Percentiles rank a stretch among this genome's conserved stretches.
Conservation (phyloP, 345 rosid species). For the Bruguiera gymnorhiza region DNA sequence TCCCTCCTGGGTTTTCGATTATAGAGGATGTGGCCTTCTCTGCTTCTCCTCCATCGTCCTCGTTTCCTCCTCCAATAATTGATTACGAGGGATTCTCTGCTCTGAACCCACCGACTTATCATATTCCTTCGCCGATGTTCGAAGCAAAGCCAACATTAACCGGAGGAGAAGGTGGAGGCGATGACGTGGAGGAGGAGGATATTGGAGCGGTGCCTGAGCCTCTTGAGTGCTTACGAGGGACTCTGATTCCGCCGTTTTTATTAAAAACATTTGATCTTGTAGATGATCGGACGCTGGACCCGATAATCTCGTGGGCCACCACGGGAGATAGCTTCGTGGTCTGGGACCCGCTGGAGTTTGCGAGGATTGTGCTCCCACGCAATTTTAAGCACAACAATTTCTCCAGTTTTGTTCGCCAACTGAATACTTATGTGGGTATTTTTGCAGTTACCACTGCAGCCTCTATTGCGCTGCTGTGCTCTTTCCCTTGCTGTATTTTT, state of each 20-base stretch:
- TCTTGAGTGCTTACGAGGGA: conserved; percentile 56
- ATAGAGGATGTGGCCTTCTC: conserved; percentile 28
- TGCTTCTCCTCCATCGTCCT: conserved; percentile 24
- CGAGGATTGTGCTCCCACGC: conserved; percentile 27
- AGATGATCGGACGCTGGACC: conserved; percentile 20
- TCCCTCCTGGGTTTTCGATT: conserved; percentile 27
- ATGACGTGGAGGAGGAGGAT: not conserved
- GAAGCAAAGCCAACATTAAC: conserved; percentile 12
- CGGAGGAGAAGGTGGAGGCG: not conserved
- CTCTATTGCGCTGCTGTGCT: conserved; percentile 33
- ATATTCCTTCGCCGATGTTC: not conserved
- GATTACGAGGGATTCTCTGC: conserved; percentile 23
- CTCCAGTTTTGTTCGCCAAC: conserved; percentile 37
- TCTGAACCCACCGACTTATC: not conserved
- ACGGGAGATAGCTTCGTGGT: conserved; percentile 30
- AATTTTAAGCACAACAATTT: conserved; percentile 37
- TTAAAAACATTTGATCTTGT: conserved; percentile 31
- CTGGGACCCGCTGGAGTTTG: conserved; percentile 29
- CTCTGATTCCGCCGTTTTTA: conserved; percentile 42
- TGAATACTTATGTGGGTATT: conserved; percentile 48
- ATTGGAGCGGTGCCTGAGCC: conserved; percentile 54
- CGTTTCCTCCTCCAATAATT: conserved; percentile 17
- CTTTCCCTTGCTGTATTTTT: not conserved
- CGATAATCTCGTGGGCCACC: conserved; percentile 25
- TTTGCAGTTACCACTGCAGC: conserved; percentile 27